Percentiles rank a stretch among this genome's conserved stretches.
Evolutionary conservation across 2,329 filamentous ascomycete species (phyloP).

Genomic region (Phialophora macrospora): DNA sequence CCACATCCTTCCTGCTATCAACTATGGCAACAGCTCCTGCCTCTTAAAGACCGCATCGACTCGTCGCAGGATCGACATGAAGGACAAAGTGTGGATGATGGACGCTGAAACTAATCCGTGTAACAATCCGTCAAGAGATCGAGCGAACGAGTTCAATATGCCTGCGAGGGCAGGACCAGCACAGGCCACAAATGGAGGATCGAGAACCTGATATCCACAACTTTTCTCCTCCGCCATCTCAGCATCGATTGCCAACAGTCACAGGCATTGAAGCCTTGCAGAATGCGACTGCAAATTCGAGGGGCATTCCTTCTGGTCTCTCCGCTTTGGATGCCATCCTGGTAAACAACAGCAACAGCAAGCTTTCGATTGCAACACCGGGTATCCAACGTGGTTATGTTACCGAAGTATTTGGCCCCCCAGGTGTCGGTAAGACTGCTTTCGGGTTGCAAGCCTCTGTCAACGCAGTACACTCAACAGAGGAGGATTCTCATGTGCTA

Average conservation of each 20-base stretch:
- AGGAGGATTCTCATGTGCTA: constrained; percentile 60
- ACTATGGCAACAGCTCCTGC: constrained; percentile 4
- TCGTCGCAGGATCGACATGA: neutral
- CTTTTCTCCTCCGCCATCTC: constrained; percentile 50
- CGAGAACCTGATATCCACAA: constrained; percentile 60
- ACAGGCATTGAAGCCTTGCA: constrained; percentile 73
- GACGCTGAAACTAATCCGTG: neutral
- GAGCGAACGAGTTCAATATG: constrained; percentile 17
- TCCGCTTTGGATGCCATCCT: constrained; percentile 58
- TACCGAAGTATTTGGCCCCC: constrained; percentile 85
- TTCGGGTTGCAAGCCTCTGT: constrained; percentile 74
- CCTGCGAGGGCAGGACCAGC: neutral
- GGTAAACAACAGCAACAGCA: constrained; percentile 6
- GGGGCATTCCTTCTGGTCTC: constrained; percentile 62
- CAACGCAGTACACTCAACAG: constrained; percentile 64
- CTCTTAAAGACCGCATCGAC: neutral
- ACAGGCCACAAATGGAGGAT: constrained; percentile 58
- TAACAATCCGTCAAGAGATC: neutral
- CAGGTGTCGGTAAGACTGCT: constrained; percentile 82
- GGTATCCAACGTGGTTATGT: constrained; percentile 68
- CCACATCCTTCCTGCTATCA: neutral
- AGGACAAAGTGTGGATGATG: neutral
- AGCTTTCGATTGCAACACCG: constrained; percentile 28
- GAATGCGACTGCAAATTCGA: constrained; percentile 28
- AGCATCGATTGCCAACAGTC: constrained; percentile 72